Evolutionary conservation across 176 grass and related monocot genomes (phyloP).

Genomic region (Paspalum vaginatum): DNA sequence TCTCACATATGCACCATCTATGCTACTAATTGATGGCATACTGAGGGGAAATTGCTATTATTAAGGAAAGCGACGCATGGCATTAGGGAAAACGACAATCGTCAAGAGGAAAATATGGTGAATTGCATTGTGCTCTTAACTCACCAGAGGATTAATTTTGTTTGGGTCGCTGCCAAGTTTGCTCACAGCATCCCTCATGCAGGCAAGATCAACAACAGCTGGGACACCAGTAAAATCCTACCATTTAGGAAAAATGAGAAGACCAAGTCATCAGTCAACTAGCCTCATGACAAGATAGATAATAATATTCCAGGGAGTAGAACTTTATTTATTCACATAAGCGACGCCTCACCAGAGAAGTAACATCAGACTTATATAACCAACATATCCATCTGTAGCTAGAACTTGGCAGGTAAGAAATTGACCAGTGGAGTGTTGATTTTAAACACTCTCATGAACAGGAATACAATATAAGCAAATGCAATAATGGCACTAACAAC

Average conservation of each 20-base stretch:
- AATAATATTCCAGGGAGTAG: slow-evolving; percentile 2
- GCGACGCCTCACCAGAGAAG: slow-evolving; percentile 11
- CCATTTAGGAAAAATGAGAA: slow-evolving; percentile 12
- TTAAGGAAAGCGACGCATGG: not conserved
- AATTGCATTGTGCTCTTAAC: slow-evolving; percentile 29
- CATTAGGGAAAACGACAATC: slow-evolving; percentile 6
- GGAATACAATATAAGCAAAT: not conserved
- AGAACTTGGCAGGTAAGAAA: not conserved
- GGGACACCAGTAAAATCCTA: slow-evolving; percentile 99
- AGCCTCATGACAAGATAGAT: not conserved
- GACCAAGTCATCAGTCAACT: slow-evolving; percentile 7
- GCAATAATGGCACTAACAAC: slow-evolving; percentile 28
- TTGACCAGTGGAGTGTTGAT: no score
- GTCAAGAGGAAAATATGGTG: not conserved
- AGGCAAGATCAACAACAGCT: slow-evolving; percentile 94
- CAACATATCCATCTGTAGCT: slow-evolving; percentile 21
- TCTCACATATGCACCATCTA: not conserved
- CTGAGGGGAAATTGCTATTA: not conserved
- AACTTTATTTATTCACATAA: not conserved
- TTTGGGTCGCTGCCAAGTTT: slow-evolving; percentile 80
- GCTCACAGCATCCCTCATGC: slow-evolving; percentile 98
- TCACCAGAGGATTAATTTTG: slow-evolving; percentile 97
- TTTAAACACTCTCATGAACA: no score
- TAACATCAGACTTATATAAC: slow-evolving; percentile 17
- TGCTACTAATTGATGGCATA: no score